phyloP scores from a whole-genome alignment of 2,329 filamentous ascomycete genomes.

The Proliferodiscus dingleyae region DNA sequence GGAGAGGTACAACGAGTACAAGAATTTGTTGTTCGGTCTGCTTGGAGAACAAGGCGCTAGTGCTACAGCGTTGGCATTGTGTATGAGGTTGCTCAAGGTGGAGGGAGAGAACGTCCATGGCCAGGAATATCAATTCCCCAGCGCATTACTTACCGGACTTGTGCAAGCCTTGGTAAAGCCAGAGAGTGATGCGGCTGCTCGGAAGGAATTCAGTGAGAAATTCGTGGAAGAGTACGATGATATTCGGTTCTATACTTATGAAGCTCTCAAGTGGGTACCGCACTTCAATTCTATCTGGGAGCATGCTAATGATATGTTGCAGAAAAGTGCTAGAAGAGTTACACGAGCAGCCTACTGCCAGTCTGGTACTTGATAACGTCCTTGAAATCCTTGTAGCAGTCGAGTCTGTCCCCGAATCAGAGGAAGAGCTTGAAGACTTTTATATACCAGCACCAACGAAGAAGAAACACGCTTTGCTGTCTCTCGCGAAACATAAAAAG shows the following conservation, averaged over 20 bases:
- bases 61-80: slow-evolving; percentile 67
- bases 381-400: slow-evolving; percentile 62
- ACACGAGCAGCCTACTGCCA: slow-evolving; percentile 20
- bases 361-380: slow-evolving; percentile 47
- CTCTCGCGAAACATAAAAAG: slow-evolving; percentile 67
- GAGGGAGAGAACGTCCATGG: slow-evolving; percentile 61
- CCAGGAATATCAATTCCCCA: slow-evolving; percentile 65
- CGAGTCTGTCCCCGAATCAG: slow-evolving; percentile 64
- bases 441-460: slow-evolving; percentile 62
- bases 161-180: slow-evolving; percentile 57
- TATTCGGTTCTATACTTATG: slow-evolving; percentile 76
- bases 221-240: slow-evolving; percentile 80
- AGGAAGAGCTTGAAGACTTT: slow-evolving; percentile 63
- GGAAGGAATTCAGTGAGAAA: slow-evolving; percentile 69
- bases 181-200: slow-evolving; percentile 52
- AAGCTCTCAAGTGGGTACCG: slow-evolving; percentile 60
- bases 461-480: slow-evolving; percentile 61
- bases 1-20: slow-evolving; percentile 68
- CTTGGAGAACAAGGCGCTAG: slow-evolving; percentile 60
- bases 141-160: slow-evolving; percentile 59
- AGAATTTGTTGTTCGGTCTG: slow-evolving; percentile 54
- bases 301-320: slow-evolving; percentile 9
- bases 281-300: neutral
- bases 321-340: slow-evolving; percentile 34
- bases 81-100: slow-evolving; percentile 80